Percentiles rank a stretch among this genome's conserved stretches.
phyloP scores from a whole-genome alignment of 2,329 filamentous ascomycete genomes.

The Aspergillus chevalieri region DNA sequence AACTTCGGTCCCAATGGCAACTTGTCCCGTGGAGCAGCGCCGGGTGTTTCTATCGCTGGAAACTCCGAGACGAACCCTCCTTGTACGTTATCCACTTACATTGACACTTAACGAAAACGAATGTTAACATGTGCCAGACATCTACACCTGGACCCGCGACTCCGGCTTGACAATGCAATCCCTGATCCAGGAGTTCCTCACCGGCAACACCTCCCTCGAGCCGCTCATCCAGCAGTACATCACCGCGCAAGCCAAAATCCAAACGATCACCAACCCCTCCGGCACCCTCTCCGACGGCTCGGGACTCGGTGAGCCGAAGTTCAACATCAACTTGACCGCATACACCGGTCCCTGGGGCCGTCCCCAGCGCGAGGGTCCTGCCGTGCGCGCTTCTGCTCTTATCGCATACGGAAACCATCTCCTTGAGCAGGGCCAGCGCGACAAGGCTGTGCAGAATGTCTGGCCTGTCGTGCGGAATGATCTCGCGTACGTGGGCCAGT shows the following conservation, averaged over 20 bases:
- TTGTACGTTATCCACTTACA: conserved; percentile 35
- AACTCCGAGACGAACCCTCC: conserved; percentile 48
- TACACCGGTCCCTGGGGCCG: conserved; percentile 64
- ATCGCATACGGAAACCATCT: conserved; percentile 68
- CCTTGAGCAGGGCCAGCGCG: conserved; percentile 51
- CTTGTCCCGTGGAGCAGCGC: conserved; percentile 39
- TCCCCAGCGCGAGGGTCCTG: conserved; percentile 70
- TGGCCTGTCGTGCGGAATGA: conserved; percentile 73
- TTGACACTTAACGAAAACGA: neutral
- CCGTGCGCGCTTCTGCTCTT: conserved; percentile 66
- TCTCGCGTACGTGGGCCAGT: conserved; percentile 55
- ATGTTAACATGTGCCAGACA: neutral
- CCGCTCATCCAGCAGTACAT: conserved; percentile 61
- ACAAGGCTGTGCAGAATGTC: conserved; percentile 48
- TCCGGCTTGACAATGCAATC: conserved; percentile 63
- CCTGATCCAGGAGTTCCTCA: conserved; percentile 60
- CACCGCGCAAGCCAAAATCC: conserved; percentile 57
- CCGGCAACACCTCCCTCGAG: conserved; percentile 54
- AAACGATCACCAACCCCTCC: conserved; percentile 62
- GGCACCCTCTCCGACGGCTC: conserved; percentile 44
- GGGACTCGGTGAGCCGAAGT: conserved; percentile 66
- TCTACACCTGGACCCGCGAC: conserved; percentile 60
- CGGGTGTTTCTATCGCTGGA: conserved; percentile 50
- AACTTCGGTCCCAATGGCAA: conserved; percentile 14
- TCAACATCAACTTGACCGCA: conserved; percentile 55